phyloP scores from a whole-genome alignment of 2,329 filamentous ascomycete genomes.

The Cercospora canescens region DNA sequence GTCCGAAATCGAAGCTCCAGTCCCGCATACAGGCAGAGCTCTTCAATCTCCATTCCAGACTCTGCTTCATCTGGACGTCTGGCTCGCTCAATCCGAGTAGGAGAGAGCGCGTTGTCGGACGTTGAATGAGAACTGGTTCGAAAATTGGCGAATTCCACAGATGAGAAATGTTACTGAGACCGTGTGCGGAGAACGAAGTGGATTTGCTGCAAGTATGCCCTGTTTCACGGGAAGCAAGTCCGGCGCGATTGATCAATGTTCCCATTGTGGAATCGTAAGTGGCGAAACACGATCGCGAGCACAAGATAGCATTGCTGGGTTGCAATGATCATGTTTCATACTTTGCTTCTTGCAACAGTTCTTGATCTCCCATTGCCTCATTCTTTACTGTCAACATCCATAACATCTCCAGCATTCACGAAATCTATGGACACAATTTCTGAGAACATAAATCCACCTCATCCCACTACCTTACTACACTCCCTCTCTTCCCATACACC shows the following conservation, averaged over 20 bases:
- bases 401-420: background rate
- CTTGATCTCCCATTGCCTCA: background rate
- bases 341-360: background rate
- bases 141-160: background rate
- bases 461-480: background rate
- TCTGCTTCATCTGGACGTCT: background rate
- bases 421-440: background rate
- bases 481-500: background rate
- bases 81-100: background rate
- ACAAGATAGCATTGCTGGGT: too few species aligned
- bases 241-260: background rate
- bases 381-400: background rate
- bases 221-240: background rate
- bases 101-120: background rate
- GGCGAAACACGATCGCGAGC: background rate
- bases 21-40: background rate
- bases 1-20: background rate
- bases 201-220: background rate
- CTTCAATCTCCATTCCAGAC: background rate
- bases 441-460: background rate
- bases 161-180: background rate
- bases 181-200: background rate
- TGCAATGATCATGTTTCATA: background rate
- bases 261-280: background rate
- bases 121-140: background rate